Conservation (phyloP, 2,329 filamentous ascomycete genomes). For the Hypoxylon sp. region DNA sequence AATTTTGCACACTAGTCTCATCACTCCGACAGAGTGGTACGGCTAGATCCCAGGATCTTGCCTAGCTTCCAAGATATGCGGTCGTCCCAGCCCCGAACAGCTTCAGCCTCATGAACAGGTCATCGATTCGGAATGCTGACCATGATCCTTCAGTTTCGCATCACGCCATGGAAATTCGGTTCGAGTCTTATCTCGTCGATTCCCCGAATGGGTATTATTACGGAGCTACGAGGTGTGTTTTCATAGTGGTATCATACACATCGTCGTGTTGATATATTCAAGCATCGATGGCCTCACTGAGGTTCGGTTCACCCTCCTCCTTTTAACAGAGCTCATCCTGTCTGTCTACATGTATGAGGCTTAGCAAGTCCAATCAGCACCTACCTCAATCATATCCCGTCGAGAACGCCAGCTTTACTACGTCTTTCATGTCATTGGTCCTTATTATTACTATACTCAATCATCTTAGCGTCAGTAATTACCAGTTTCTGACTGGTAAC, state of each 20-base stretch:
- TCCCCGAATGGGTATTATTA: background rate
- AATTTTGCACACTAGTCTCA: background rate
- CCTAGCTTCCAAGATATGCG: background rate
- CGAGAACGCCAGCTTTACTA: background rate
- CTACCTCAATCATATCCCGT: background rate
- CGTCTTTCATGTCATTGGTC: constrained; percentile 4
- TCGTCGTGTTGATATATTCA: constrained; percentile 1
- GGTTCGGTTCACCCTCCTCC: background rate
- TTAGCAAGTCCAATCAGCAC: background rate
- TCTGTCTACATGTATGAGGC: constrained; percentile 6
- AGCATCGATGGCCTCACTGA: background rate
- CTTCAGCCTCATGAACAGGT: constrained; percentile 6
- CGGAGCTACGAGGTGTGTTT: background rate
- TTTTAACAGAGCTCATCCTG: constrained; percentile 16
- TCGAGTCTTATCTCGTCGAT: background rate
- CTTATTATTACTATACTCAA: background rate
- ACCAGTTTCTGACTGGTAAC: background rate
- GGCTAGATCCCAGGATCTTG: background rate
- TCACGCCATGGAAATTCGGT: constrained; percentile 4
- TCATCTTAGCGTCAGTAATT: background rate
- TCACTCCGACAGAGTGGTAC: background rate
- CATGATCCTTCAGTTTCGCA: background rate
- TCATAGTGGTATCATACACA: background rate
- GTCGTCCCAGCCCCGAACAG: background rate
- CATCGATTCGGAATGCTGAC: constrained; percentile 4